Evolutionary conservation across 768 basidiomycete species (phyloP).

Genomic region (Kondoa malvinella): DNA sequence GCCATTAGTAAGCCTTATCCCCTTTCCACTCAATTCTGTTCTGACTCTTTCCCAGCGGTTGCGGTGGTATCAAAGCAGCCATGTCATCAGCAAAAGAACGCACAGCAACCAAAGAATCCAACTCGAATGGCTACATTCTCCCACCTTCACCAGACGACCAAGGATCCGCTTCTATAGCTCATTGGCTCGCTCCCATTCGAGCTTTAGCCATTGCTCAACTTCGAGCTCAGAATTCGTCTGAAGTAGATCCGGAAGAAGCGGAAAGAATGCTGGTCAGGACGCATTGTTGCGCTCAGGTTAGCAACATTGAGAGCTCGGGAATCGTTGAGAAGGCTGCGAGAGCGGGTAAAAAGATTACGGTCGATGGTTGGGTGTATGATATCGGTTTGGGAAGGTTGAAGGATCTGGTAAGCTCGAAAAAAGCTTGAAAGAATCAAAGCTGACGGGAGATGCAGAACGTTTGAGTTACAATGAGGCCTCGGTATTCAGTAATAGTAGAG

Average conservation of each 20-base stretch:
- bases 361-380: constrained; percentile 19
- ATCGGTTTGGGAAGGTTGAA: constrained; percentile 14
- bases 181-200: constrained; percentile 15
- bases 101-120: background rate
- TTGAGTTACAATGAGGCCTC: background rate
- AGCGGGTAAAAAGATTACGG: constrained; percentile 10
- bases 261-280: constrained; percentile 10
- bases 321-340: constrained; percentile 14
- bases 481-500: background rate
- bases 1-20: constrained; percentile 7
- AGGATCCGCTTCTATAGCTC: constrained; percentile 10
- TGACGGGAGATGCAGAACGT: too few relatives aligned
- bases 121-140: background rate
- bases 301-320: constrained; percentile 12
- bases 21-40: too few relatives aligned
- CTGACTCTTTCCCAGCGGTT: constrained; percentile 3
- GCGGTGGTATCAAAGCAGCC: constrained; percentile 20
- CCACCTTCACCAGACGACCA: background rate
- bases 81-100: constrained; percentile 12
- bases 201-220: constrained; percentile 15
- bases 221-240: background rate
- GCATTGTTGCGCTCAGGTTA: constrained; percentile 15
- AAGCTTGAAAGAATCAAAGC: too few relatives aligned
- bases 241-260: background rate
- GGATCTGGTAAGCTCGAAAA: constrained; percentile 7